A percentile compares a stretch with the other conserved stretches of the same genome.
Evolutionary conservation across 2,329 filamentous ascomycete species (phyloP).

Genomic region (Metarhizium sp.): DNA sequence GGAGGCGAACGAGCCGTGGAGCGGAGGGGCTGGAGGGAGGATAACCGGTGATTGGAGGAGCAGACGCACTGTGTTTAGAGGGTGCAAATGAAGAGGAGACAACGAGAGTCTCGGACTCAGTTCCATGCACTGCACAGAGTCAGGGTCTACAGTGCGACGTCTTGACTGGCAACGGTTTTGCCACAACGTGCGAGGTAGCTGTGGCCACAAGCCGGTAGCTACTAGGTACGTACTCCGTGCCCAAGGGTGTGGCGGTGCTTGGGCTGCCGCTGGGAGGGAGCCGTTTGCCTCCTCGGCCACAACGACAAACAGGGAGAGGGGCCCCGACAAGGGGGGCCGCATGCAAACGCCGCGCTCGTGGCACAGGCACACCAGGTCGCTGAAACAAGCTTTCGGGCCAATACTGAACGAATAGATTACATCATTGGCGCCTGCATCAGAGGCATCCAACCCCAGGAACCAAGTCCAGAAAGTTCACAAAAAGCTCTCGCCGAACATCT

Average conservation of each 20-base stretch:
- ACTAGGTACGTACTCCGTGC: neutral
- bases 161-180: too few species aligned
- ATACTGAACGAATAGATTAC: constrained; percentile 9
- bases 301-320: too few species aligned
- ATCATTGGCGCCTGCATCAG: constrained; percentile 12
- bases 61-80: neutral
- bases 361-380: neutral
- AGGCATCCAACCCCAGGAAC: neutral
- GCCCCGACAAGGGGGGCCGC: too few species aligned
- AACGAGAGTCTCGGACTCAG: too few species aligned
- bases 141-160: too few species aligned
- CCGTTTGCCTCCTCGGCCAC: neutral
- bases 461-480: neutral
- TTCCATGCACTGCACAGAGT: too few species aligned
- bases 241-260: constrained; percentile 3
- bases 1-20: too few species aligned
- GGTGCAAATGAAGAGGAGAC: too few species aligned
- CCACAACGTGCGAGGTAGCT: neutral
- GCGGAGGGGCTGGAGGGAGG: too few species aligned
- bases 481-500: neutral
- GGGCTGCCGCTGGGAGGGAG: constrained; percentile 2
- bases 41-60: neutral
- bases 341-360: too few species aligned
- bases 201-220: neutral
- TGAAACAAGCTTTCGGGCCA: neutral